A percentile compares a stretch with the other conserved stretches of the same genome.
Evolutionary conservation across 768 basidiomycete species (phyloP).

Genomic region (Amanita thiersii): DNA sequence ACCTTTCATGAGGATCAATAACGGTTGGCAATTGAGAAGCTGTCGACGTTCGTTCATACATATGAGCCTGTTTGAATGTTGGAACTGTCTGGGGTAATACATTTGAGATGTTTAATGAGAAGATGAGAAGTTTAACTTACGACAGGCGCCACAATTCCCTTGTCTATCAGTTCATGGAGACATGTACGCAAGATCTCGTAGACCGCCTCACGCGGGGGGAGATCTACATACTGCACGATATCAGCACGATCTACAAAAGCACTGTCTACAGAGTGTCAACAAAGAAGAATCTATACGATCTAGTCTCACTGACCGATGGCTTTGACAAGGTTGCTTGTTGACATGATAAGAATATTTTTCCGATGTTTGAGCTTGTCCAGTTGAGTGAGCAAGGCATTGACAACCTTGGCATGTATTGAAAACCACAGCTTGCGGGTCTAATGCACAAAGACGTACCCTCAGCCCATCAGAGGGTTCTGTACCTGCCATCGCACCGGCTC

Average conservation of each 20-base stretch:
- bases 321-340: conserved; percentile 91
- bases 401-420: conserved; percentile 53
- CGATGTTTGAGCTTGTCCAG: conserved; percentile 90
- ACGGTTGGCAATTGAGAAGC: conserved; percentile 11
- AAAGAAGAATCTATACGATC: background rate
- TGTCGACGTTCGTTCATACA: conserved; percentile 41
- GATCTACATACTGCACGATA: conserved; percentile 89
- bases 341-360: conserved; percentile 93
- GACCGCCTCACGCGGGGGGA: conserved; percentile 85
- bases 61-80: conserved; percentile 49
- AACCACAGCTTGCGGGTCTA: background rate
- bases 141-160: conserved; percentile 56
- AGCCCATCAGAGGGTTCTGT: conserved; percentile 95
- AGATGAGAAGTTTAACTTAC: conserved; percentile 32
- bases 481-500: conserved; percentile 91
- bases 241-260: conserved; percentile 98
- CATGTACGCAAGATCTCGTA: conserved; percentile 88
- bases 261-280: conserved; percentile 45
- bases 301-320: conserved; percentile 66
- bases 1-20: conserved; percentile 34
- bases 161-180: conserved; percentile 69
- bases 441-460: conserved; percentile 41
- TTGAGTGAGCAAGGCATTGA: conserved; percentile 95
- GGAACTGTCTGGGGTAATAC: conserved; percentile 44
- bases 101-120: background rate